Percentiles rank a stretch among this genome's conserved stretches.
phyloP scores from a whole-genome alignment of 139 green algal species.

The Chlorella vulgaris region DNA sequence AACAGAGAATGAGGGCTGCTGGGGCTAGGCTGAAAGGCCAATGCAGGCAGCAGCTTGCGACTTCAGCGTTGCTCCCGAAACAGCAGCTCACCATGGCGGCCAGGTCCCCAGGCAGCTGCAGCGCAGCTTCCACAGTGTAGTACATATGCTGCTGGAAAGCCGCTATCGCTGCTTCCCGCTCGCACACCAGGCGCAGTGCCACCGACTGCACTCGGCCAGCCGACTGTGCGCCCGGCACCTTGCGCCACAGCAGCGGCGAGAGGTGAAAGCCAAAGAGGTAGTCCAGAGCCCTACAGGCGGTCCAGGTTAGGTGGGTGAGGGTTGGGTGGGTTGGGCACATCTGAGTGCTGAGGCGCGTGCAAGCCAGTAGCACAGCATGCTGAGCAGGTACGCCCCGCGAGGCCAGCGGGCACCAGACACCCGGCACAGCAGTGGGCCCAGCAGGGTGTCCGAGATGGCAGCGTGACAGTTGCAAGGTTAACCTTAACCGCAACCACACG shows the following conservation, averaged over 20 bases:
- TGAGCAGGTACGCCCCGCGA: no score
- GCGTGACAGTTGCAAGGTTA: no score
- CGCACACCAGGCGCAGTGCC: conserved; percentile 85
- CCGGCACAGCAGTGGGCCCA: no score
- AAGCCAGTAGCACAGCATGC: no score
- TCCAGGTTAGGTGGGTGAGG: not conserved
- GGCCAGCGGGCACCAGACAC: no score
- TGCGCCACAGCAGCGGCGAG: conserved; percentile 91
- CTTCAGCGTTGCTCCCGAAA: not conserved
- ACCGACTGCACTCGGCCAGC: conserved; percentile 86
- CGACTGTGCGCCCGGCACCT: conserved; percentile 77
- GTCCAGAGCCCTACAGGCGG: conserved; percentile 72
- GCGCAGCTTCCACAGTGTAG: conserved; percentile 60
- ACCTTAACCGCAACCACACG: no score
- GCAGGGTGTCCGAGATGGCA: no score
- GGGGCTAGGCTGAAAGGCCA: no score
- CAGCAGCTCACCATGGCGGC: not conserved
- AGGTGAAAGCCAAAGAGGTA: conserved; percentile 93
- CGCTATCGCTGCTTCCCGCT: conserved; percentile 79
- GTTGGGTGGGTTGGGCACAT: no score
- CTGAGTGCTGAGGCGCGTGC: no score
- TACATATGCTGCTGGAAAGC: conserved; percentile 69
- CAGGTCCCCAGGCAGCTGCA: conserved; percentile 10
- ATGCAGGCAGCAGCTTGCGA: no score
- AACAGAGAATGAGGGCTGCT: no score